Evolutionary conservation across 1,139 yeast species (phyloP), one percentile per base, ranked within the genome.

Genomic region (Pichia norvegensis): DNA sequence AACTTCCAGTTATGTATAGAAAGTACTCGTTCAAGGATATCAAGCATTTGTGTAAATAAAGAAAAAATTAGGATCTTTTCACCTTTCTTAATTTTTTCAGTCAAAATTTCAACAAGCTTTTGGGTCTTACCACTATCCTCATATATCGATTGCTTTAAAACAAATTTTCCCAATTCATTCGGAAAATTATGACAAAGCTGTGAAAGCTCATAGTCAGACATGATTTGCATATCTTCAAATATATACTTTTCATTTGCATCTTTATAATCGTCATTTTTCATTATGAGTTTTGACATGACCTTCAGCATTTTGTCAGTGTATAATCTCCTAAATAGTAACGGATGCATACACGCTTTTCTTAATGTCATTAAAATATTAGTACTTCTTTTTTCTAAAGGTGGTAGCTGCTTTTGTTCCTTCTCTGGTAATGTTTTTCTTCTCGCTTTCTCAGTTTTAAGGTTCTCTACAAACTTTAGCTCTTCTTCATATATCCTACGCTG

Each of bases 161-260:
- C 67, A 64, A 67, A 83, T 42, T 69, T 64, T 8, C 76, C 69
- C 41, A 87, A 66, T 1, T 92, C 77, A 23, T 69, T 69, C 2
- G 92, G 85, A 64, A 85, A 92, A 53, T 76, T 77, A 42, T 70
- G 70, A 62, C 97, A 88, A 47, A 92, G 68, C 29, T 71, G 69
- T 59, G 88, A 80, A 47, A 92, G 72, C 64, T 94, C 98, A 62
- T 77, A 85, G 67, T 92, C 99, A 13, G 86, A 76, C 97, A 94
- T 87, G n/a, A 85, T 88, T 61, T 80, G 79, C 97, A 92, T 90
- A 63, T 92, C 99, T 65, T 92, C 98, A 57, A 63, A 78, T 47
- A 92, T 88, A 59, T 73, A 90, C 38, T 74, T 69, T 52, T 72
- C 68, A 61, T 86, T 88, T 20, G 97, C 97, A 48, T 73, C 78